phyloP scores from a whole-genome alignment of 2,329 filamentous ascomycete genomes.

The Leptographium wingfieldii region DNA sequence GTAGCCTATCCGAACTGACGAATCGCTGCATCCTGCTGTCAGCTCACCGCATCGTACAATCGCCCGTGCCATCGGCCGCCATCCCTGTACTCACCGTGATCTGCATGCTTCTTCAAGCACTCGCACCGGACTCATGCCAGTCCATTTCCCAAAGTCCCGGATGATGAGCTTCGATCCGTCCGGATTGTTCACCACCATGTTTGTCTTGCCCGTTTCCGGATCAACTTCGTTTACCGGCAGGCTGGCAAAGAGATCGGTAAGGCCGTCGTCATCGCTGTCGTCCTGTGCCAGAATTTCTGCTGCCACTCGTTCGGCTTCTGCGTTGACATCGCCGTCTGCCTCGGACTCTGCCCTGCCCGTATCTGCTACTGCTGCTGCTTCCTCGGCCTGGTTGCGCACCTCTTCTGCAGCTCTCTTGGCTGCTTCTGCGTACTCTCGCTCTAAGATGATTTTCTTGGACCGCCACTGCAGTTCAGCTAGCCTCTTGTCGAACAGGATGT shows the following conservation, averaged over 20 bases:
- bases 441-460: conserved; percentile 41
- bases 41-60: not conserved
- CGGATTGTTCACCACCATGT: conserved; percentile 38
- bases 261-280: conserved; percentile 34
- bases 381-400: conserved; percentile 17
- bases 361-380: conserved; percentile 10
- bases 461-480: conserved; percentile 56
- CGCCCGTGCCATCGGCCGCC: not conserved
- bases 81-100: conserved; percentile 41
- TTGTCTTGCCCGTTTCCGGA: conserved; percentile 42
- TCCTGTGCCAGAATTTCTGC: conserved; percentile 14
- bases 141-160: conserved; percentile 74
- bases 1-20: conserved; percentile 53
- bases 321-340: conserved; percentile 34
- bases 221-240: conserved; percentile 50
- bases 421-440: conserved; percentile 44
- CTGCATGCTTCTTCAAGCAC: conserved; percentile 81
- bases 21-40: conserved; percentile 37
- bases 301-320: conserved; percentile 36
- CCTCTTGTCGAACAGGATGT: conserved; percentile 60
- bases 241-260: conserved; percentile 45
- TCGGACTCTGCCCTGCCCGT: conserved; percentile 11
- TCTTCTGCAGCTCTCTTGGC: conserved; percentile 26
- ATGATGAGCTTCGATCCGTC: conserved; percentile 47
- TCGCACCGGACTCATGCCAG: conserved; percentile 62